Evolutionary conservation across 164 flowering plant species (phyloP), one percentile per base, ranked within the genome.

Genomic region (Brasenia schreberi): DNA sequence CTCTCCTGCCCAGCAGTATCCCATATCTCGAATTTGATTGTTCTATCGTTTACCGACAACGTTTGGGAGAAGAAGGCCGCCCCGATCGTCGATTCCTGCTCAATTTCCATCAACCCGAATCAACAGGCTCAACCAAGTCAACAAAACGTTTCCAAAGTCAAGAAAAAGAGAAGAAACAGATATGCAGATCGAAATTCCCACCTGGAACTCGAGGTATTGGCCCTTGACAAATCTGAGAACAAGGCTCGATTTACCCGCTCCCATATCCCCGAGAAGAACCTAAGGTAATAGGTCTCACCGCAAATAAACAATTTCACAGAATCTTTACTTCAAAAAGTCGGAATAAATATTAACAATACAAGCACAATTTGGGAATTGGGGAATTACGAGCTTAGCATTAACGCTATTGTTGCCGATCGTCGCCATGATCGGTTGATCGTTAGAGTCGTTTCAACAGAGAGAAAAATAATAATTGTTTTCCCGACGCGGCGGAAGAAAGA

Each of bases 1-100:
- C 88, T 74, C 73, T 86, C 91, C 67, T 86, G 91, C n/a, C 91
- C 91, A 6, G 91, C 91, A 0, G 91, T 86, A 72, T 86, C 91
- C 91, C 91, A 86, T 67, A 86, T 86, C 84, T 86, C 89, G 69
- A 86, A 83, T 66, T 86, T 86, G 49, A 86, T 81, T 0, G 89
- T 81, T 3, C 79, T 81, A 65, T 84, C 89, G 61, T 78, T 81
- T 61, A 81, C 82, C n/a, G 84, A 81, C 64, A 86, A 43, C 6
- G 88, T 84, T 62, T 84, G 88, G 1, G 88, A 81, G 69, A 84
- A 86, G 67, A 84, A 86, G 3, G 91, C 91, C 0, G 91, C 91
- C 44, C 91, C 89, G 14, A 86, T 84, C 4, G 92, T 86, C 39
- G 92, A 86, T 74, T 86, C 92, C 92, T 84, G 64, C 7, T n/a